Conservation (phyloP, 208 protist species). For the Vickermania spadyakhi region DNA sequence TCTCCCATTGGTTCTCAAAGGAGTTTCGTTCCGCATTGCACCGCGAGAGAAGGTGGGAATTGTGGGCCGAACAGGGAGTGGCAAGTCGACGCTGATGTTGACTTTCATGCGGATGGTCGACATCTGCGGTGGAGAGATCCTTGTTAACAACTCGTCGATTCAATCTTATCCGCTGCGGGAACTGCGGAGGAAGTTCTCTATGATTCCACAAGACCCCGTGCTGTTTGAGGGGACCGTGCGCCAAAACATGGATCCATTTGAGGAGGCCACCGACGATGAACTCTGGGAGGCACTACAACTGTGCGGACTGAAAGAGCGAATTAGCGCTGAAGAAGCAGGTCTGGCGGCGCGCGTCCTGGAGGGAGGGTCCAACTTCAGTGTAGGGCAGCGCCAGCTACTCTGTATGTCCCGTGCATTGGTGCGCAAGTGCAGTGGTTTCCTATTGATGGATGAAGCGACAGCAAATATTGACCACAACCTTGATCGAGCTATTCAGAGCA, state of each 20-base stretch:
- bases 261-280: slow-evolving; percentile 14
- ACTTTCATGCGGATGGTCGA: slow-evolving; percentile 67
- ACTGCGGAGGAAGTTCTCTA: slow-evolving; percentile 56
- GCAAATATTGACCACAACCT: slow-evolving; percentile 62
- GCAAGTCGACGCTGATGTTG: slow-evolving; percentile 80
- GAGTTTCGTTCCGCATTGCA: slow-evolving; percentile 38
- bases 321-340: slow-evolving; percentile 10
- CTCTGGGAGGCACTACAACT: slow-evolving; percentile 37
- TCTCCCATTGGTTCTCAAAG: slow-evolving; percentile 53
- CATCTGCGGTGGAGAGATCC: slow-evolving; percentile 36
- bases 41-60: slow-evolving; percentile 74
- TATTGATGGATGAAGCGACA: slow-evolving; percentile 82
- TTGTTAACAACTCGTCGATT: slow-evolving; percentile 28
- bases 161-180: slow-evolving; percentile 23
- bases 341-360: slow-evolving; percentile 18
- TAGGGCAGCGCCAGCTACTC: slow-evolving; percentile 69
- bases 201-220: slow-evolving; percentile 82
- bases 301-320: slow-evolving; percentile 30
- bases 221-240: slow-evolving; percentile 73
- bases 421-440: slow-evolving; percentile 37
- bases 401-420: slow-evolving; percentile 65
- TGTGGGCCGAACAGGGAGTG: slow-evolving; percentile 76
- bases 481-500: slow-evolving; percentile 51
- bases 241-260: slow-evolving; percentile 68
- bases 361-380: slow-evolving; percentile 60